Percentiles rank a stretch among this genome's conserved stretches.
These are phyloP conservation scores for Cenchrus americanus DNA, from an alignment of 176 grass and related monocot species.

Conservation along the genomic window DNA sequence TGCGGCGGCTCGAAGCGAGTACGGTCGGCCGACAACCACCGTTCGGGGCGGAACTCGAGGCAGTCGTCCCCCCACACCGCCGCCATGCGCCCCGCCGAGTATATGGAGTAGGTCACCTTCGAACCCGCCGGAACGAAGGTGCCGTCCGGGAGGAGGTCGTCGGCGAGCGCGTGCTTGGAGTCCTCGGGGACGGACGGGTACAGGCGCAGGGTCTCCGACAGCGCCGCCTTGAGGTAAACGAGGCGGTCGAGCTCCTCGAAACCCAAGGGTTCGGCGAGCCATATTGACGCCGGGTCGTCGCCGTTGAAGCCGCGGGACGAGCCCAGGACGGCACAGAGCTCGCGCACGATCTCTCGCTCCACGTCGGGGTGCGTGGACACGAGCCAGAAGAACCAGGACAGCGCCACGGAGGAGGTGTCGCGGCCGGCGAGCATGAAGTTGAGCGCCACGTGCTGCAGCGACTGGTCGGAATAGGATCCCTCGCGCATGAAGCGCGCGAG, in stretches of 20 bases:
- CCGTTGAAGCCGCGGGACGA: slow-evolving; percentile 52
- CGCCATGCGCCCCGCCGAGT: slow-evolving; percentile 92
- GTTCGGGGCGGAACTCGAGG: slow-evolving; percentile 46
- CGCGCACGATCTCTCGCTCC: slow-evolving; percentile 66
- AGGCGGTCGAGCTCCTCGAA: slow-evolving; percentile 92
- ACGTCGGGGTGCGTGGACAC: slow-evolving; percentile 77
- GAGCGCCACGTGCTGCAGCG: slow-evolving; percentile 89
- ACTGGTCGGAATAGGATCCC: slow-evolving; percentile 78
- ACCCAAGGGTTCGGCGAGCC: slow-evolving; percentile 62
- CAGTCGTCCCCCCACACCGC: slow-evolving; percentile 65
- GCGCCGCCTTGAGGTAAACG: slow-evolving; percentile 93
- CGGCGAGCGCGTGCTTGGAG: slow-evolving; percentile 82
- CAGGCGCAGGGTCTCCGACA: slow-evolving; percentile 89
- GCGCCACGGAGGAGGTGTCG: slow-evolving; percentile 94
- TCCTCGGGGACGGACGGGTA: slow-evolving; percentile 97
- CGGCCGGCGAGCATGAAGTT: slow-evolving; percentile 98
- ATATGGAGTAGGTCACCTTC: slow-evolving; percentile 92
- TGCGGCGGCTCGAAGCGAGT: slow-evolving; percentile 61
- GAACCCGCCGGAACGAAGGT: slow-evolving; percentile 91
- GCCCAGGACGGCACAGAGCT: slow-evolving; percentile 72
- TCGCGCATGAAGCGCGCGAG: slow-evolving; percentile 96
- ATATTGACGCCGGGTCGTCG: slow-evolving; percentile 40
- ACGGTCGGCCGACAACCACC: slow-evolving; percentile 82
- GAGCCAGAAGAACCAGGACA: slow-evolving; percentile 99
- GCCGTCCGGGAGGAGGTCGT: slow-evolving; percentile 86